Base-by-base conservation (phyloP, 345 rosid genomes). In the Murraya koenigii region DNA sequence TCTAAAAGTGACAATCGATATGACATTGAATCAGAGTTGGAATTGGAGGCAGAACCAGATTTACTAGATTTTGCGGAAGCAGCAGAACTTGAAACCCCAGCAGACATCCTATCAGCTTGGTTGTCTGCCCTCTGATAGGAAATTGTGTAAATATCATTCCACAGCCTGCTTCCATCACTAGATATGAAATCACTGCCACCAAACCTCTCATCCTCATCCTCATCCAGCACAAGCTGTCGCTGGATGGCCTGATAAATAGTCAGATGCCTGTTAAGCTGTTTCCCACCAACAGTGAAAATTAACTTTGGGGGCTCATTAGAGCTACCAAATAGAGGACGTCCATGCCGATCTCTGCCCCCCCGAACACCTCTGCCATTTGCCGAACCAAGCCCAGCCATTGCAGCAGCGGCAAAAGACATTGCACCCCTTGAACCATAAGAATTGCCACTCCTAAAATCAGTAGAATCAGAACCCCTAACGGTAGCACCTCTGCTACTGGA, bases 161-260 rank as follows among this genome's bases (percentile, higher is more conserved):
- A 90, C 39, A 93, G 84, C 84, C 98, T 86, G 81, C 94, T 90
- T 78, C 98, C 99, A 77, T 94, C 99, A 79, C 97, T 91, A 20
- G 98, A 86, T 44, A 85, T 81, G 77, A 91, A 90, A 82, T 97
- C 98, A 80, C 89, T 89, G 84, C 94, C 89, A 75, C 85, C 88
- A 80, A 84, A 91, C 89, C 91, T 89, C 80, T 97, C 99, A 77
- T 94, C 98, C 10, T 97, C 98, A 71, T 92, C 98, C 80, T 94
- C 98, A 71, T 92, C 95, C 77, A 84, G 86, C 82, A 92, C 97
- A 80, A 90, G 94, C 81, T 94, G 98, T 61, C 95, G 90, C 65
- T 97, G 99, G 62, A 97, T 91, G 78, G 99, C 99, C 87, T 97
- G 99, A 86, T 97, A 97, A 58, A 97, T 94, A 17, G 99, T 91